Base-by-base conservation (phyloP, 257 asterid species). In the Petrea volubilis region DNA sequence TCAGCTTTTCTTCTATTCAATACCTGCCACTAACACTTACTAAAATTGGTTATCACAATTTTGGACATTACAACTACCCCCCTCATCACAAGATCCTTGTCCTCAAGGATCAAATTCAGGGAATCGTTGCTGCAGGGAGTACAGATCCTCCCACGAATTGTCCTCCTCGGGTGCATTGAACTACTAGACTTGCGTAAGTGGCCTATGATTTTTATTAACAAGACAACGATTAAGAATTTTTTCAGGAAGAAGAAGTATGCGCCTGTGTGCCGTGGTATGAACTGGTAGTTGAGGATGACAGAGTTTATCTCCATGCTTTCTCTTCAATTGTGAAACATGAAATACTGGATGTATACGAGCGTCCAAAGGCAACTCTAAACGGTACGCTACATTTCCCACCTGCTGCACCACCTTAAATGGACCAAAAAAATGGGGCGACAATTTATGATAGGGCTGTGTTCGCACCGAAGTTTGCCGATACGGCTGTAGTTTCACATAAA, bases 1-100 rank as follows among this genome's bases (percentile, higher is more conserved):
- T n/a, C n/a, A n/a, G n/a, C n/a, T n/a, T n/a, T n/a, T n/a, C n/a
- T n/a, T n/a, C n/a, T n/a, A n/a, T n/a, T n/a, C n/a, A n/a, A n/a
- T n/a, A n/a, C n/a, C n/a, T n/a, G n/a, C n/a, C n/a, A n/a, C n/a
- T n/a, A n/a, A n/a, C n/a, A n/a, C n/a, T n/a, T n/a, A n/a, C n/a
- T n/a, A n/a, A n/a, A n/a, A n/a, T n/a, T n/a, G n/a, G n/a, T n/a
- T n/a, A n/a, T n/a, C n/a, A n/a, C n/a, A n/a, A n/a, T n/a, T n/a
- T n/a, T n/a, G n/a, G n/a, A 31, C 38, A 7, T 31, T 2, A 31
- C 38, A 31, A 31, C 38, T 31, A 7, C 38, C 72, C 87, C n/a
- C n/a, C 51, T 14, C 5, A 0, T 0, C 6, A 14, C 2, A 38
- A 1, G 44, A 38, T 38, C 44, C 44, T 38, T 38, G 14, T 38